Percentiles rank a stretch among this genome's conserved stretches.
Conservation (phyloP, 768 basidiomycete genomes). For the Gelatoporia subvermispora region DNA sequence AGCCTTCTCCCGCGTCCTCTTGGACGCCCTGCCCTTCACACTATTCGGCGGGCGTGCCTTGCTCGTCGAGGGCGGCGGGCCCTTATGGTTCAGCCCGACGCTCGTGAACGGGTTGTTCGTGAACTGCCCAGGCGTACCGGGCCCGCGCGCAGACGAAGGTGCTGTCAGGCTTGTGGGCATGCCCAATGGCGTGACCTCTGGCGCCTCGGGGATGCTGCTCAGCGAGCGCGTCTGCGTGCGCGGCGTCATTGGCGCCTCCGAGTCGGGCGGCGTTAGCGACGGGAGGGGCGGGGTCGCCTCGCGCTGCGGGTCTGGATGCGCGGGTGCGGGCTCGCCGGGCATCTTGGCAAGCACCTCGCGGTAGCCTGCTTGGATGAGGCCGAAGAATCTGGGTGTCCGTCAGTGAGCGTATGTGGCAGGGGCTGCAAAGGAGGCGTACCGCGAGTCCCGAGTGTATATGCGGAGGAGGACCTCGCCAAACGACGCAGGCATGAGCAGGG, state of each 20-base stretch:
- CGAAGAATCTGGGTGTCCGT: constrained; percentile 37
- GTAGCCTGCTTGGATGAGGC: constrained; percentile 67
- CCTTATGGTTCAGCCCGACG: constrained; percentile 6
- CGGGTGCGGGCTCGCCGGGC: constrained; percentile 1
- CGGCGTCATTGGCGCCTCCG: constrained; percentile 33
- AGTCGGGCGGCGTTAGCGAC: constrained; percentile 30
- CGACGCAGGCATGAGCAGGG: constrained; percentile 54
- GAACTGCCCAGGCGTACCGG: background rate
- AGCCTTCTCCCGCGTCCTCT: constrained; percentile 6
- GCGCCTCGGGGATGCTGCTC: too few species aligned
- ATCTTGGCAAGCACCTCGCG: constrained; percentile 33
- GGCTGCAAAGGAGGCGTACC: constrained; percentile 22
- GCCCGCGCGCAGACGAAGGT: background rate
- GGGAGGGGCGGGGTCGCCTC: background rate
- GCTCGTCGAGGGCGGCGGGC: background rate
- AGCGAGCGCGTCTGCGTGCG: constrained; percentile 6
- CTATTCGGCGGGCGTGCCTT: background rate
- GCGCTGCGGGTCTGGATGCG: background rate
- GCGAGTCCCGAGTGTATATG: constrained; percentile 61
- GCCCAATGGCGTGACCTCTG: too few species aligned
- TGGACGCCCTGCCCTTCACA: constrained; percentile 7
- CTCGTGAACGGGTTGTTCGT: constrained; percentile 11
- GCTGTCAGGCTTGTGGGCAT: background rate
- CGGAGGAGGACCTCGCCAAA: constrained; percentile 70
- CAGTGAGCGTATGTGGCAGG: background rate